These are phyloP conservation scores for Hyparrhenia diplandra DNA, from an alignment of 176 grass and related monocot species.

Conservation along the genomic window DNA sequence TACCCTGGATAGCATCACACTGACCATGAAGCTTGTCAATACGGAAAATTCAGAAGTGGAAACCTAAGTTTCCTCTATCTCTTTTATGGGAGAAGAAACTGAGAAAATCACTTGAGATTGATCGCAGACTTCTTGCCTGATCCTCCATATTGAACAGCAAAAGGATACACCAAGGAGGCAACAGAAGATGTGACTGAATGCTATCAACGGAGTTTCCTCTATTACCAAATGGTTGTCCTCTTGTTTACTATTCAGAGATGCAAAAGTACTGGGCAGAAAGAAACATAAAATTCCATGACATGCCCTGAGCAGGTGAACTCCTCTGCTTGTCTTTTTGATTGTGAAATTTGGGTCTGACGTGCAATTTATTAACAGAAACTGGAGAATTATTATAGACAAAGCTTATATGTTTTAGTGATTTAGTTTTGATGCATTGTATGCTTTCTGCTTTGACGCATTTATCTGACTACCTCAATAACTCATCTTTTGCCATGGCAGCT, in stretches of 20 bases:
- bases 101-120: neutral
- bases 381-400: neutral
- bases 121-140: neutral
- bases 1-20: conserved; percentile 45
- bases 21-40: conserved; percentile 40
- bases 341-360: neutral
- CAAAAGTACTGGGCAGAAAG: neutral
- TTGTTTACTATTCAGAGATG: neutral
- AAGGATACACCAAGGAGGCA: neutral
- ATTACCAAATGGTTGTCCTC: neutral
- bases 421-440: neutral
- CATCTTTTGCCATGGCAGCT: conserved; percentile 20
- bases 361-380: neutral
- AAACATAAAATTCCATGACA: neutral
- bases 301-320: neutral
- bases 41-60: conserved; percentile 23
- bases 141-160: neutral
- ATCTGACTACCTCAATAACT: neutral
- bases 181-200: neutral
- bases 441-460: neutral
- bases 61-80: conserved; percentile 11
- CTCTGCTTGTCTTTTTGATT: neutral
- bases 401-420: conserved; percentile 1
- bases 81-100: neutral
- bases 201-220: neutral